A percentile compares a stretch with the other conserved stretches of the same genome.
These are phyloP conservation scores for Herpotrichia juniperi DNA, from an alignment of 2,329 filamentous ascomycete species.

Conservation along the genomic window DNA sequence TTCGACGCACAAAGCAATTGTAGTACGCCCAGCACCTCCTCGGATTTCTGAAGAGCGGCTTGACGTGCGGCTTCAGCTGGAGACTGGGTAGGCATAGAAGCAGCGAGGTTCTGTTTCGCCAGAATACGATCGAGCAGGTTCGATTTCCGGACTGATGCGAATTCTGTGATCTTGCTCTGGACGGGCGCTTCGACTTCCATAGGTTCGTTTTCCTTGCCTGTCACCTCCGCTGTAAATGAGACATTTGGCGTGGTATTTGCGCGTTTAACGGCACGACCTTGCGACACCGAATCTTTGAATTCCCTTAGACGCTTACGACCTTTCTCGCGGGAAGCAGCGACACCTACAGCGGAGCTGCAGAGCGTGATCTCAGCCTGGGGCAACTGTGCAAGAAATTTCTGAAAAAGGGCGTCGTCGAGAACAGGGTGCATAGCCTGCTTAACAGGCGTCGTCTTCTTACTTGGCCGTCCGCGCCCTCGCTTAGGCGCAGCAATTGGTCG, in stretches of 20 bases:
- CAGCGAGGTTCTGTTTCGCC: slow-evolving; percentile 53
- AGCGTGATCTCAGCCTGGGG: slow-evolving; percentile 61
- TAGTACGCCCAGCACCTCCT: slow-evolving; percentile 53
- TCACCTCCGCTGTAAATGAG: neutral
- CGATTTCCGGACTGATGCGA: slow-evolving; percentile 48
- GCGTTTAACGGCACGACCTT: slow-evolving; percentile 40
- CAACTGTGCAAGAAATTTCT: slow-evolving; percentile 61
- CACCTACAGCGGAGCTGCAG: slow-evolving; percentile 59
- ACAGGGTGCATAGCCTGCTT: slow-evolving; percentile 58
- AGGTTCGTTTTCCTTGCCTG: slow-evolving; percentile 40
- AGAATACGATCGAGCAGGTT: slow-evolving; percentile 58
- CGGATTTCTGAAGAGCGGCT: slow-evolving; percentile 54
- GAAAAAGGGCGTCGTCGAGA: slow-evolving; percentile 39
- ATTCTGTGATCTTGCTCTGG: slow-evolving; percentile 45
- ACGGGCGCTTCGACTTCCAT: slow-evolving; percentile 16
- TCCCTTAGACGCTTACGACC: slow-evolving; percentile 73
- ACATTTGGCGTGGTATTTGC: slow-evolving; percentile 19
- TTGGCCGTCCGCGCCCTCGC: slow-evolving; percentile 39
- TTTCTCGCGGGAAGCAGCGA: slow-evolving; percentile 65
- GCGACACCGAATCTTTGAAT: slow-evolving; percentile 66
- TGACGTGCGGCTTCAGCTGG: slow-evolving; percentile 52
- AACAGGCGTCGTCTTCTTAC: slow-evolving; percentile 27
- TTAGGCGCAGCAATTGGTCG: slow-evolving; percentile 40
- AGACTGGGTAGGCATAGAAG: slow-evolving; percentile 47
- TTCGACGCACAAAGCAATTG: slow-evolving; percentile 48